phyloP scores from a whole-genome alignment of 176 grass and related monocot species.

The Cenchrus purpureus region DNA sequence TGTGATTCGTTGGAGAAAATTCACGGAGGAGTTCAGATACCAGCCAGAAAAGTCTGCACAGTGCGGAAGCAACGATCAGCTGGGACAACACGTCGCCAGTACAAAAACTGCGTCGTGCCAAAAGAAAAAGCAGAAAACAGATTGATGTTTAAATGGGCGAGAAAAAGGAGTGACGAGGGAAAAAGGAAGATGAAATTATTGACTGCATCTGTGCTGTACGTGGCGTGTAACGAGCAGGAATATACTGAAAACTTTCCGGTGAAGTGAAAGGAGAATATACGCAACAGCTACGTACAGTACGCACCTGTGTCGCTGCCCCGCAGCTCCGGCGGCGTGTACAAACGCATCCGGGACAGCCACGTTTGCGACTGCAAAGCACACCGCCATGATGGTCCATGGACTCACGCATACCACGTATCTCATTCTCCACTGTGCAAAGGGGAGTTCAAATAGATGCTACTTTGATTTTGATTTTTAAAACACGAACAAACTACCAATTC shows the following conservation, averaged over 20 bases:
- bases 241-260: slow-evolving; percentile 30
- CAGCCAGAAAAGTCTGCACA: not conserved
- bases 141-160: not conserved
- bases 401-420: not conserved
- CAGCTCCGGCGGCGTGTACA: not conserved
- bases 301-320: not conserved
- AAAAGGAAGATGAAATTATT: slow-evolving; percentile 7
- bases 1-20: too few relatives aligned
- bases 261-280: slow-evolving; percentile 34
- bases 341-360: not conserved
- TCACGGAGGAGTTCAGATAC: not conserved
- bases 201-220: not conserved
- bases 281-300: not conserved
- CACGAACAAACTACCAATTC: too few relatives aligned
- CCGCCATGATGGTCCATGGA: not conserved
- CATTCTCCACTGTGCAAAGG: not conserved
- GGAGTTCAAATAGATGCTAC: not conserved
- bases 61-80: not conserved
- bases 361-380: not conserved
- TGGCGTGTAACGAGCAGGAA: slow-evolving; percentile 28
- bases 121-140: not conserved
- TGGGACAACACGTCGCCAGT: too few relatives aligned
- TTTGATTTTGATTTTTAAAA: too few relatives aligned
- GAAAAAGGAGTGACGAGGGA: not conserved
- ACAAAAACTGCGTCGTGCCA: not conserved